Base-by-base conservation (phyloP, 2,329 filamentous ascomycete genomes). In the Pseudogymnoascus sp. region DNA sequence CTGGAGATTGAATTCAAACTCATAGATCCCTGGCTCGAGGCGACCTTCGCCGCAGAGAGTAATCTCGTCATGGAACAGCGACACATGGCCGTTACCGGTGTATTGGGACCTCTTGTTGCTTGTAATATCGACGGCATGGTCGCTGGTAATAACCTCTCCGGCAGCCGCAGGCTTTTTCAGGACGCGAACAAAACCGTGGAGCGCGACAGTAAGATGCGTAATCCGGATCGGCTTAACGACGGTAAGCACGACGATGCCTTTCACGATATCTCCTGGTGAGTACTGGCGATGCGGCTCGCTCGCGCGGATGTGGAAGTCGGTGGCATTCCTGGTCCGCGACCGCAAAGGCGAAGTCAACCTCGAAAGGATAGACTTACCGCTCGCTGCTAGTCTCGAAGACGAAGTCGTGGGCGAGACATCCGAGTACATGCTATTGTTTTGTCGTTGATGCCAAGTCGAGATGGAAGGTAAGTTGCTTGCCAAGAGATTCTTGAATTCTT, bases 21-120 rank as follows among this genome's bases (percentile, higher is more conserved):
- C 86, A 70, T 91, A 93, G 67, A 84, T 83, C 38, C 88, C 88
- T 54, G 88, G 81, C 59, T 88, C 86, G 36, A 94, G 76, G 68
- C 86, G 82, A 12, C 90, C 89, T 68, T 92, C 88, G 20, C 89
- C 89, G 70, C 89, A 92, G 36, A 94, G 76, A 12, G 90, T 87
- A 71, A 87, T 82, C 75, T 94, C 89, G 70, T 94, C 90, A 73
- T 92, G 87, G 70, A 93, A 94, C 50, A 94, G 77, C 41, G 87
- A 88, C n/a, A 86, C 88, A 67, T 90, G 85, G 33, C 89, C 89
- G 76, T 90, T 90, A 67, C 87, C 87, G 69, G 86, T 86, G 70
- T 89, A 90, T 65, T 81, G 81, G 30, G 70, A 70, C 60, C 60
- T 69, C 73, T 76, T 64, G 58, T 78, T 77, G 47, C 73, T 69